Evolutionary conservation across 2,329 filamentous ascomycete species (phyloP).

Genomic region (Fusarium tuaranense): DNA sequence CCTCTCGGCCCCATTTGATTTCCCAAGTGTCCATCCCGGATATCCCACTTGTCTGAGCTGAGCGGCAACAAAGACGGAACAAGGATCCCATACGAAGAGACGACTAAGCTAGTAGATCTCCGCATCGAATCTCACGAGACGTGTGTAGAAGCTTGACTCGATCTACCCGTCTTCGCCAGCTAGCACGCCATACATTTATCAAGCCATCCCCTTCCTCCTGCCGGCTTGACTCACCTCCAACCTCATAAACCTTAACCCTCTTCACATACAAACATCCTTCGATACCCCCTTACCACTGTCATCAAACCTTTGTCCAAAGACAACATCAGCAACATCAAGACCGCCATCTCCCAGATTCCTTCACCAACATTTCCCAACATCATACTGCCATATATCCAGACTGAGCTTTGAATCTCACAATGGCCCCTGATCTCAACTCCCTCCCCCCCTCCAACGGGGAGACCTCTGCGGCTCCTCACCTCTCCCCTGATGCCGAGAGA

Average conservation of each 20-base stretch:
- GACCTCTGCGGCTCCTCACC: constrained; percentile 31
- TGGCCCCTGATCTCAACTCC: constrained; percentile 82
- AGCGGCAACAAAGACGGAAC: constrained; percentile 15
- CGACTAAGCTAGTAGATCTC: constrained; percentile 25
- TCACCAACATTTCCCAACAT: not conserved
- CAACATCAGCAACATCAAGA: not conserved
- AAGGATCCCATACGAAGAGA: constrained; percentile 21
- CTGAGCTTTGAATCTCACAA: constrained; percentile 46
- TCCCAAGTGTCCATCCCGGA: constrained; percentile 22
- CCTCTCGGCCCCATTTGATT: constrained; percentile 6
- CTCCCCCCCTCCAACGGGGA: constrained; percentile 66
- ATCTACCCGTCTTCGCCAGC: not conserved
- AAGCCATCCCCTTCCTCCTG: constrained; percentile 18
- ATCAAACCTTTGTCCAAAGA: not conserved
- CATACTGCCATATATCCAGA: not conserved
- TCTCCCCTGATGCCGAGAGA: constrained; percentile 44
- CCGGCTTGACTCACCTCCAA: not conserved
- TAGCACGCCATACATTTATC: constrained; percentile 6
- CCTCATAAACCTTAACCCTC: not conserved
- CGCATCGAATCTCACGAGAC: constrained; percentile 29
- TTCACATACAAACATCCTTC: constrained; percentile 4
- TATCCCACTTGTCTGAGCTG: constrained; percentile 3
- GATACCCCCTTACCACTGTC: not conserved
- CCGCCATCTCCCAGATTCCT: not conserved
- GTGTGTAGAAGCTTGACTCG: constrained; percentile 25